phyloP scores from a whole-genome alignment of 2,329 filamentous ascomycete species.

The Ceratocystis alfenasii region DNA sequence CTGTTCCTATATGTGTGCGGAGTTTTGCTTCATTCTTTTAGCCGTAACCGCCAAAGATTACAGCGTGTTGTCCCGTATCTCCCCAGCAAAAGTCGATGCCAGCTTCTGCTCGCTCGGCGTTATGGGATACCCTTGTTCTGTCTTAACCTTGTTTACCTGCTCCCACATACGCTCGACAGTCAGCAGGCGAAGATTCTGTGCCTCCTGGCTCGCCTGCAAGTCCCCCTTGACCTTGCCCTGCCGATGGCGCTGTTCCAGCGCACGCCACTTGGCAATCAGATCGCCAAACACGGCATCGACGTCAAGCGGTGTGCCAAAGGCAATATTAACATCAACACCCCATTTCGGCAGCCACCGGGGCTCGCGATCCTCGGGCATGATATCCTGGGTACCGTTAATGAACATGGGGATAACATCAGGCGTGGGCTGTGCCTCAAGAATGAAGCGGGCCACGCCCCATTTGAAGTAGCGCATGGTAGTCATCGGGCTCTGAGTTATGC shows the following conservation, averaged over 20 bases:
- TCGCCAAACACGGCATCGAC: slow-evolving; percentile 65
- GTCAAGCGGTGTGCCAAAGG: slow-evolving; percentile 69
- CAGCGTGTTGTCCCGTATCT: slow-evolving; percentile 26
- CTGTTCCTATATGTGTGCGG: neutral
- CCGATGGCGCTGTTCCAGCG: slow-evolving; percentile 24
- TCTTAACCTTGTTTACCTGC: slow-evolving; percentile 68
- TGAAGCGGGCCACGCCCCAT: slow-evolving; percentile 85
- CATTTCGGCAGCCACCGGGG: slow-evolving; percentile 70
- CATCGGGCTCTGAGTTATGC: slow-evolving; percentile 74
- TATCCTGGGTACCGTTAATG: slow-evolving; percentile 73
- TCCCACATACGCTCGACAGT: slow-evolving; percentile 66
- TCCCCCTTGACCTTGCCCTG: slow-evolving; percentile 38
- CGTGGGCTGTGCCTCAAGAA: slow-evolving; percentile 76
- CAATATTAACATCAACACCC: slow-evolving; percentile 57
- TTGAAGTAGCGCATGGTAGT: slow-evolving; percentile 91
- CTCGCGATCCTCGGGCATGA: slow-evolving; percentile 81
- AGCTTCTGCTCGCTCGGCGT: slow-evolving; percentile 66
- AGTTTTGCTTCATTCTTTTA: neutral
- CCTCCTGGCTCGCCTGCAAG: slow-evolving; percentile 60
- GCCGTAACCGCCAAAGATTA: neutral
- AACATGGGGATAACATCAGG: slow-evolving; percentile 90
- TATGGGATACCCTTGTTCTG: slow-evolving; percentile 60
- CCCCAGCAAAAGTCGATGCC: slow-evolving; percentile 65
- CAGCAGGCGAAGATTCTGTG: slow-evolving; percentile 57
- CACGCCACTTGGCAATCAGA: slow-evolving; percentile 60